phyloP scores from a whole-genome alignment of 192 early-diverging fungal species.

The Mortierella claussenii region DNA sequence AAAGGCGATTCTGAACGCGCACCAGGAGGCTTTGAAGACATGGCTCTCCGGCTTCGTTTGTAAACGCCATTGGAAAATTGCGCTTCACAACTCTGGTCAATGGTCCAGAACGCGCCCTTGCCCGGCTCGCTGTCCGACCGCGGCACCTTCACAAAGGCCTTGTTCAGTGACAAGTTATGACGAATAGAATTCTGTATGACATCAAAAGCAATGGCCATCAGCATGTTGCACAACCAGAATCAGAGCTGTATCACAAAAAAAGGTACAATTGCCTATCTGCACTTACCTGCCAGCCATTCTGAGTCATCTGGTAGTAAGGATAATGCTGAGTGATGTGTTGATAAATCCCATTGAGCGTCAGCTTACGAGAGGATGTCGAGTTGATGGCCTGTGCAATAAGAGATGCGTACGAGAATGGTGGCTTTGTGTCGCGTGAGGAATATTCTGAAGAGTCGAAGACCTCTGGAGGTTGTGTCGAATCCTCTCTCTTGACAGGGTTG shows the following conservation, averaged over 20 bases:
- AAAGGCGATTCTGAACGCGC: conserved; percentile 40
- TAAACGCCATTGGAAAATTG: conserved; percentile 80
- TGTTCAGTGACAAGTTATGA: conserved; percentile 97
- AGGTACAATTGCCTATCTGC: not conserved
- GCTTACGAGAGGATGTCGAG: conserved; percentile 68
- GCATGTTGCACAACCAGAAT: too few relatives aligned
- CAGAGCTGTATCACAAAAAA: not conserved
- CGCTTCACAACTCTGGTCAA: conserved; percentile 74
- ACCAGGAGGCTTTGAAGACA: conserved; percentile 30
- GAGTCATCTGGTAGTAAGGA: conserved; percentile 87
- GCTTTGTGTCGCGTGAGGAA: conserved; percentile 68
- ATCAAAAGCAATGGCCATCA: too few relatives aligned
- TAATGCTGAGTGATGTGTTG: conserved; percentile 83
- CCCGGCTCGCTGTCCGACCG: conserved; percentile 87
- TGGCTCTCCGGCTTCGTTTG: conserved; percentile 67
- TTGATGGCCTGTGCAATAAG: conserved; percentile 94
- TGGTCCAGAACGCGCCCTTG: conserved; percentile 96
- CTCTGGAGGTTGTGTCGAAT: conserved; percentile 25
- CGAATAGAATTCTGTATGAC: conserved; percentile 88
- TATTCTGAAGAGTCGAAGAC: conserved; percentile 39
- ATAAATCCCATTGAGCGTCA: conserved; percentile 93
- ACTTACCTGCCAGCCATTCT: conserved; percentile 95
- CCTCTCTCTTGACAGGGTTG: conserved; percentile 24
- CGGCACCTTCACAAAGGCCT: conserved; percentile 90
- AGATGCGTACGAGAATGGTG: conserved; percentile 88